Evolutionary conservation across 2,329 filamentous ascomycete genomes (phyloP).

Genomic region (Ramularia endophylla): DNA sequence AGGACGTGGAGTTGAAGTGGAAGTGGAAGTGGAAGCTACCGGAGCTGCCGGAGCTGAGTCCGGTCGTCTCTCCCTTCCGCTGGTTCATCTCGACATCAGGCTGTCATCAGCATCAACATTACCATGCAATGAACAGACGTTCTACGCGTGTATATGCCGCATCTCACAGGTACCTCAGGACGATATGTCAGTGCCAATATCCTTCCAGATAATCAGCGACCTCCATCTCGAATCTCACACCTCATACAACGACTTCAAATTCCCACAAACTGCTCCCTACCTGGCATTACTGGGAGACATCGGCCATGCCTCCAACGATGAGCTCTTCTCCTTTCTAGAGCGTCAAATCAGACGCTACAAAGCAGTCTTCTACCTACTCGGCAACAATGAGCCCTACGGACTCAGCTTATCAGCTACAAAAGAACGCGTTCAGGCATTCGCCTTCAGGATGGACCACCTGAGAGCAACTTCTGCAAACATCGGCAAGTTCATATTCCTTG

Average conservation of each 20-base stretch:
- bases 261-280: conserved; percentile 43
- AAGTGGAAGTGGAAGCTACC: neutral
- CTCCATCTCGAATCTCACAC: conserved; percentile 50
- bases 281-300: conserved; percentile 55
- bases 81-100: conserved; percentile 3
- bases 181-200: too few relatives aligned
- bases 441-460: conserved; percentile 1
- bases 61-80: too few relatives aligned
- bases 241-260: conserved; percentile 47
- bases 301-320: conserved; percentile 29
- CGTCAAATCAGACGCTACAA: conserved; percentile 45
- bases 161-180: too few relatives aligned
- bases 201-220: conserved; percentile 45
- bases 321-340: conserved; percentile 43
- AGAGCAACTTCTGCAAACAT: conserved; percentile 18
- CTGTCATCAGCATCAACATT: conserved; percentile 1
- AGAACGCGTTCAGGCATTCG: conserved; percentile 21
- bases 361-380: conserved; percentile 47
- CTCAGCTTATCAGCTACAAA: conserved; percentile 33
- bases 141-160: too few relatives aligned
- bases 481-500: conserved; percentile 39
- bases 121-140: too few relatives aligned
- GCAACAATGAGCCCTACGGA: conserved; percentile 53
- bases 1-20: too few relatives aligned
- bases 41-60: neutral